Conservation (phyloP, 1,284 basidiomycete species). For the Malassezia cuniculi region DNA sequence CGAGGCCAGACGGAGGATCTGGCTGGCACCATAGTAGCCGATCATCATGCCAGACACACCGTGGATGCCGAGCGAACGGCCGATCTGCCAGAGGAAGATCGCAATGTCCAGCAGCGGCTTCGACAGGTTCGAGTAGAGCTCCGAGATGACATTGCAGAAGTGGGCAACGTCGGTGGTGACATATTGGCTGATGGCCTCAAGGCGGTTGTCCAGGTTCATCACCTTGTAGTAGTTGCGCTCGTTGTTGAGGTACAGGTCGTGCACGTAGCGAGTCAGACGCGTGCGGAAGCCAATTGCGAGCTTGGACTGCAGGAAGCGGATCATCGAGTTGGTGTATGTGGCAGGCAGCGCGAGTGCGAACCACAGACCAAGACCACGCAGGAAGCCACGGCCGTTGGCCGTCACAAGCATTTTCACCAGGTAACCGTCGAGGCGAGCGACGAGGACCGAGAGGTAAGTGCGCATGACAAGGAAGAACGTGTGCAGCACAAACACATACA, state of each 20-base stretch:
- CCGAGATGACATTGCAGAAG: slow-evolving; percentile 75
- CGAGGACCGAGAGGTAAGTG: slow-evolving; percentile 59
- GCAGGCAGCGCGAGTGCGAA: slow-evolving; percentile 79
- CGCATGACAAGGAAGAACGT: slow-evolving; percentile 75
- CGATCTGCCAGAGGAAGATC: slow-evolving; percentile 84
- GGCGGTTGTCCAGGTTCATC: slow-evolving; percentile 38
- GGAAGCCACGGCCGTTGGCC: slow-evolving; percentile 71
- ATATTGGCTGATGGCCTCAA: slow-evolving; percentile 50
- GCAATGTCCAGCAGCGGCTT: slow-evolving; percentile 84
- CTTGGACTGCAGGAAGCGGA: slow-evolving; percentile 79
- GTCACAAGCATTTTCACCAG: slow-evolving; percentile 81
- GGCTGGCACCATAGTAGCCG: slow-evolving; percentile 74
- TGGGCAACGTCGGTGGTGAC: slow-evolving; percentile 83
- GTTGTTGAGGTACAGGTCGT: slow-evolving; percentile 63
- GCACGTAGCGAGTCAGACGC: slow-evolving; percentile 75
- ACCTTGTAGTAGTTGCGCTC: slow-evolving; percentile 51
- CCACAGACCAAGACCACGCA: slow-evolving; percentile 73
- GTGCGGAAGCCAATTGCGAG: slow-evolving; percentile 73
- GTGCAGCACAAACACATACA: slow-evolving; percentile 63
- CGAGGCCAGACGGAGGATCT: slow-evolving; percentile 67
- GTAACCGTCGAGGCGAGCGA: slow-evolving; percentile 75
- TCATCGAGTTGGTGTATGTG: slow-evolving; percentile 93
- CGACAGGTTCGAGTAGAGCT: slow-evolving; percentile 56
- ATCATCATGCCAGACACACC: slow-evolving; percentile 65
- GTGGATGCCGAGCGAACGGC: slow-evolving; percentile 63